A percentile compares a stretch with the other conserved stretches of the same genome.
Evolutionary conservation across 2,329 filamentous ascomycete species (phyloP).

Genomic region (Trichophaea hybrida): DNA sequence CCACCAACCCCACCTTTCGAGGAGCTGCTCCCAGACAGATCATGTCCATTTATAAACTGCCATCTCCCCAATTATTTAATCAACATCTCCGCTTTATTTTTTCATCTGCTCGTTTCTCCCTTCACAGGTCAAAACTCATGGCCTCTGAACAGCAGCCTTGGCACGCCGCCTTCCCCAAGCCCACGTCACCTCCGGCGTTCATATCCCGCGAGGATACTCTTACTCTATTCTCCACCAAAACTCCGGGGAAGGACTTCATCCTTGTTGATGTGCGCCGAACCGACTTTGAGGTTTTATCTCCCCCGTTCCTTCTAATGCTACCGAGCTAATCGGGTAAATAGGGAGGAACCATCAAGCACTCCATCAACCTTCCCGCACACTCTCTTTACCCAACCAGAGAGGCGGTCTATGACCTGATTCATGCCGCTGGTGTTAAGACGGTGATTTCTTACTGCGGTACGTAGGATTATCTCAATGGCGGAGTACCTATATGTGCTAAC

Average conservation of each 20-base stretch:
- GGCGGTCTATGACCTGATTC: slow-evolving; percentile 38
- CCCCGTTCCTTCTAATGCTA: background rate
- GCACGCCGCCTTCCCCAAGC: slow-evolving; percentile 16
- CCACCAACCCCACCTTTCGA: background rate
- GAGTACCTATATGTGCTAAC: background rate
- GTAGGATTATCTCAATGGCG: slow-evolving; percentile 13
- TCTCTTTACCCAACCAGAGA: slow-evolving; percentile 40
- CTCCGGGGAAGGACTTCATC: slow-evolving; percentile 31
- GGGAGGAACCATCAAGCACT: slow-evolving; percentile 47
- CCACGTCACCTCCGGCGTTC: slow-evolving; percentile 9
- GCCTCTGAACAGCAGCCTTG: slow-evolving; percentile 10
- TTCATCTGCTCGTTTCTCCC: too few species aligned
- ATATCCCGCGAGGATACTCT: slow-evolving; percentile 13
- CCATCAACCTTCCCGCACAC: slow-evolving; percentile 45
- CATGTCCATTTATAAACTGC: background rate
- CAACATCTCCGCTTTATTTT: too few species aligned
- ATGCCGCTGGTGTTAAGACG: slow-evolving; percentile 36
- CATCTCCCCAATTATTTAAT: background rate
- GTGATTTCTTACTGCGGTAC: slow-evolving; percentile 45
- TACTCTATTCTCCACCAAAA: slow-evolving; percentile 9
- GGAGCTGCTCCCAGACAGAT: too few species aligned
- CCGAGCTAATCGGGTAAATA: slow-evolving; percentile 25
- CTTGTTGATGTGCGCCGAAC: slow-evolving; percentile 42
- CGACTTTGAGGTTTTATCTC: slow-evolving; percentile 36
- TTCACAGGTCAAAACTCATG: background rate